A percentile compares a stretch with the other conserved stretches of the same genome.
Conservation (phyloP, 169 alveolate genomes). For the Besnoitia besnoiti region DNA sequence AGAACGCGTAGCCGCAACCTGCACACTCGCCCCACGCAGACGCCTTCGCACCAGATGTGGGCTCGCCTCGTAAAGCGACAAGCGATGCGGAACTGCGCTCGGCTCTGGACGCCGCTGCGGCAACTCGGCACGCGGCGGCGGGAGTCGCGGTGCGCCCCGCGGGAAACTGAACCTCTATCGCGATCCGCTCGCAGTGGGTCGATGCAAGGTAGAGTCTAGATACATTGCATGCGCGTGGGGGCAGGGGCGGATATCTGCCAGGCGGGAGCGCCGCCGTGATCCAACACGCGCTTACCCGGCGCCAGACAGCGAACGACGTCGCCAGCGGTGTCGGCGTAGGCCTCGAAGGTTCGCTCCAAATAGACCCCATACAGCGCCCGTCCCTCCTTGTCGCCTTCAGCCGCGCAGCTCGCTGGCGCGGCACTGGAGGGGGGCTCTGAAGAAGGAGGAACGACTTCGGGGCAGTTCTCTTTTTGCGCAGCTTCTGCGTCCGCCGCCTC, state of each 20-base stretch:
- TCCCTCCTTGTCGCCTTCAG: background rate
- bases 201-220: too few relatives aligned
- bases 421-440: background rate
- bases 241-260: too few relatives aligned
- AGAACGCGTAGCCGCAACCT: conserved; percentile 46
- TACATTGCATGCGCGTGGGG: too few relatives aligned
- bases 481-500: background rate
- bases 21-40: background rate
- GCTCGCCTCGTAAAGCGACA: too few relatives aligned
- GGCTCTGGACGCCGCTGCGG: background rate
- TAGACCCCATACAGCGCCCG: background rate
- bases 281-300: conserved; percentile 1
- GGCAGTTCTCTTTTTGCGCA: background rate
- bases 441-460: background rate
- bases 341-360: background rate
- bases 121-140: too few relatives aligned
- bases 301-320: conserved; percentile 2
- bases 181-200: too few relatives aligned
- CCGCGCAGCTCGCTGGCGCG: too few relatives aligned
- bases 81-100: background rate
- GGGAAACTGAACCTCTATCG: too few relatives aligned
- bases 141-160: too few relatives aligned
- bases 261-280: too few relatives aligned
- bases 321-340: conserved; percentile 37
- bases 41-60: too few relatives aligned